These are phyloP conservation scores for Fraxinus anomala DNA, from an alignment of 257 asterid species.

Conservation along the genomic window DNA sequence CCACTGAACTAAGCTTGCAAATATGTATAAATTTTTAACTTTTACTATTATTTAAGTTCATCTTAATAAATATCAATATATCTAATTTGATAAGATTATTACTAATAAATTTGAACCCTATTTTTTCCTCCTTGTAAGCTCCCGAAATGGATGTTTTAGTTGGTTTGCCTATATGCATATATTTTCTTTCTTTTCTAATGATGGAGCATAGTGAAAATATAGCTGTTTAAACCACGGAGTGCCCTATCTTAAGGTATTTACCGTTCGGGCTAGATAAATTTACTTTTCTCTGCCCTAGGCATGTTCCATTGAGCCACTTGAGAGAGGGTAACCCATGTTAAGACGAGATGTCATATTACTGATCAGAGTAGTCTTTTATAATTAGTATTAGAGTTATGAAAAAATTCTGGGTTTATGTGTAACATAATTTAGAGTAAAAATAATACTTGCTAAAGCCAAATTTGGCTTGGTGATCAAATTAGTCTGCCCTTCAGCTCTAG, in stretches of 20 bases:
- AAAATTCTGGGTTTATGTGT: background rate
- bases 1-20: constrained; percentile 20
- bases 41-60: constrained; percentile 4
- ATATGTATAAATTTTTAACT: background rate
- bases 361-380: background rate
- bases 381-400: too few species aligned
- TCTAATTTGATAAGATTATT: too few species aligned
- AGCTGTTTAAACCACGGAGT: background rate
- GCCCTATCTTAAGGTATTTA: background rate
- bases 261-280: background rate
- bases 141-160: background rate
- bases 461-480: background rate
- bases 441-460: background rate
- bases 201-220: background rate
- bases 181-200: too few species aligned
- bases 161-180: background rate
- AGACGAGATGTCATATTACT: background rate
- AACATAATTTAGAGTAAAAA: background rate
- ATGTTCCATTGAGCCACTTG: background rate
- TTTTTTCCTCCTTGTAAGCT: background rate
- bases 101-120: background rate
- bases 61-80: background rate
- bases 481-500: background rate
- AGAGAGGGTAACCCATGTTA: background rate
- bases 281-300: background rate